Percentiles rank a stretch among this genome's conserved stretches.
phyloP scores from a whole-genome alignment of 345 rosid genomes.

The Microcos paniculata region DNA sequence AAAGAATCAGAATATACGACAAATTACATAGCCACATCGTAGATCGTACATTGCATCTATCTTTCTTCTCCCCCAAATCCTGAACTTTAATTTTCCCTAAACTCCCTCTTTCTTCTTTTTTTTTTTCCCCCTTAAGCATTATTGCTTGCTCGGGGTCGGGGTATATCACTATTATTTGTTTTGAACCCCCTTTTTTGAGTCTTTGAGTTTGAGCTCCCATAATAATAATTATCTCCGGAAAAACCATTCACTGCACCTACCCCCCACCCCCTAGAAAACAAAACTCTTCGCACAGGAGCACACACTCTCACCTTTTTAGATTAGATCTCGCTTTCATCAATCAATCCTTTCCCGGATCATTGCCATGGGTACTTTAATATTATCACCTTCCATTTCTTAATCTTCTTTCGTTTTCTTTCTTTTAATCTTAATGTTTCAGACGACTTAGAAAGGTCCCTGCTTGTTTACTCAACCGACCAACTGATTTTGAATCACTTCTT shows the following conservation, averaged over 20 bases:
- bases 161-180: too few relatives aligned
- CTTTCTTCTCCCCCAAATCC: too few relatives aligned
- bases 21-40: too few relatives aligned
- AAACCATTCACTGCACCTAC: neutral
- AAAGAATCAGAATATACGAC: too few relatives aligned
- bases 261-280: neutral
- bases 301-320: too few relatives aligned
- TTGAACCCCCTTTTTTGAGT: too few relatives aligned
- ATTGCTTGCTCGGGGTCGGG: too few relatives aligned
- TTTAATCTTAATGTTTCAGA: neutral
- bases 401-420: neutral
- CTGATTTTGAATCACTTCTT: neutral
- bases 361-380: neutral
- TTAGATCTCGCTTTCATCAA: constrained; percentile 1
- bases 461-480: neutral
- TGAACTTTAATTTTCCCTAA: too few relatives aligned
- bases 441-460: neutral
- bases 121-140: too few relatives aligned
- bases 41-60: too few relatives aligned
- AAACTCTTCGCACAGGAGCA: too few relatives aligned
- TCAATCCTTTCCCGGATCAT: neutral
- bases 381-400: neutral
- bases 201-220: neutral
- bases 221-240: neutral
- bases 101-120: too few relatives aligned